A percentile compares a stretch with the other conserved stretches of the same genome.
Evolutionary conservation across 495 filamentous ascomycete genomes (phyloP).

Genomic region (Tuber umbilicatum): DNA sequence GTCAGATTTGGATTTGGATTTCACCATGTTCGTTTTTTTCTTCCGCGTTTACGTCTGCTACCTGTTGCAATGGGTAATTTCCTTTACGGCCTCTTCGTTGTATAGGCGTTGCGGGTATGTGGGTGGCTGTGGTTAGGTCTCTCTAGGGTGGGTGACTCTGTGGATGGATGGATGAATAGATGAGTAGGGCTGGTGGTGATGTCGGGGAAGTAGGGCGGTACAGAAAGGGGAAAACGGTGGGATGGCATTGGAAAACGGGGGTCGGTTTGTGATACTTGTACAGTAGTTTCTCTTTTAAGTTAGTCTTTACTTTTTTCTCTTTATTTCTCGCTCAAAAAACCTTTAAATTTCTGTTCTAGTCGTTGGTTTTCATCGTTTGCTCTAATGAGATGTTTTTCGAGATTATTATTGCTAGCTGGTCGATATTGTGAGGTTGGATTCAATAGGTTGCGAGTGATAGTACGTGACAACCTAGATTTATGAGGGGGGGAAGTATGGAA

Average conservation of each 20-base stretch:
- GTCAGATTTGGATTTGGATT: conserved; percentile 4
- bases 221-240: neutral
- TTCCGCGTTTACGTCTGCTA: conserved; percentile 21
- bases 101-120: conserved; percentile 5
- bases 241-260: neutral
- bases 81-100: conserved; percentile 1
- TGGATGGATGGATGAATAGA: neutral
- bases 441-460: conserved; percentile 1
- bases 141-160: neutral
- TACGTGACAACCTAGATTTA: neutral
- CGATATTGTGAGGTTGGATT: neutral
- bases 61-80: conserved; percentile 6
- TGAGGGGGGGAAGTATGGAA: neutral
- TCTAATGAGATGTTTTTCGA: neutral
- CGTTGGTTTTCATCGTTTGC: neutral
- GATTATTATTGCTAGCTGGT: no score
- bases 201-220: neutral
- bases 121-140: neutral
- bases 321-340: neutral
- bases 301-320: neutral
- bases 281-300: neutral
- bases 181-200: neutral
- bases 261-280: neutral
- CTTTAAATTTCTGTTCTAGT: neutral
- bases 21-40: conserved; percentile 3